A percentile compares a stretch with the other conserved stretches of the same genome.
These are phyloP conservation scores for Anisogramma anomala DNA, from an alignment of 2,329 filamentous ascomycete genomes.

Conservation along the genomic window DNA sequence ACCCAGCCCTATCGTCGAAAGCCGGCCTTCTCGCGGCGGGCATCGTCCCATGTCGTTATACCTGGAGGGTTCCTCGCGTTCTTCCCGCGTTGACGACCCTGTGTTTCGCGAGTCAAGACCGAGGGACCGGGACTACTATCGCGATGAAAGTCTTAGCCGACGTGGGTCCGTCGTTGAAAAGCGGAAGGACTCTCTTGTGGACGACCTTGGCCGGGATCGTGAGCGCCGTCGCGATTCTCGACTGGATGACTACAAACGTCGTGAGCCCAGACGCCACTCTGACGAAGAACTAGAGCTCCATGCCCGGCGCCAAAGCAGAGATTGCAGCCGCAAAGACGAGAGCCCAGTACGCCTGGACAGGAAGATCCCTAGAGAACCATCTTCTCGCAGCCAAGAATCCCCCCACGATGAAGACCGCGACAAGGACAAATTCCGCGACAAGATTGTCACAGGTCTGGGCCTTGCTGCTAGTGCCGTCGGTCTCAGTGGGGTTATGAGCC, in stretches of 20 bases:
- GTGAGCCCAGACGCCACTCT: conserved; percentile 18
- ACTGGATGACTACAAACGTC: conserved; percentile 17
- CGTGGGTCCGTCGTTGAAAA: conserved; percentile 41
- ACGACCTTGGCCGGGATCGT: conserved; percentile 24
- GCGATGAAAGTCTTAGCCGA: conserved; percentile 33
- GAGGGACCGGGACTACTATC: conserved; percentile 30
- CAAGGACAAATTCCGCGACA: conserved; percentile 35
- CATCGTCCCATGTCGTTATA: conserved; percentile 39
- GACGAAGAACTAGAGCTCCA: conserved; percentile 21
- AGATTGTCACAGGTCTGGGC: conserved; percentile 35
- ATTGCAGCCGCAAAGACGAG: conserved; percentile 11
- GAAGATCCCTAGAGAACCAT: conserved; percentile 12
- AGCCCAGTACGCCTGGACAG: conserved; percentile 14
- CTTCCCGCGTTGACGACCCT: conserved; percentile 36
- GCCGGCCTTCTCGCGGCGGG: conserved; percentile 23
- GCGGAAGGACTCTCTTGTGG: conserved; percentile 18
- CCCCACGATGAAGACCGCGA: conserved; percentile 26
- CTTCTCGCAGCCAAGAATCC: conserved; percentile 17
- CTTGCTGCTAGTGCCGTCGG: conserved; percentile 38
- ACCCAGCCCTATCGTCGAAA: conserved; percentile 24
- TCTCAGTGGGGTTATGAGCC: conserved; percentile 27
- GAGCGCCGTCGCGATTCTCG: conserved; percentile 16
- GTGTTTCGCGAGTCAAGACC: conserved; percentile 30
- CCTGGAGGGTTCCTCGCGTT: conserved; percentile 36
- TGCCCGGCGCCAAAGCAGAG: conserved; percentile 9